phyloP scores from a whole-genome alignment of 2,329 filamentous ascomycete species.

The Ophiocordyceps australis region DNA sequence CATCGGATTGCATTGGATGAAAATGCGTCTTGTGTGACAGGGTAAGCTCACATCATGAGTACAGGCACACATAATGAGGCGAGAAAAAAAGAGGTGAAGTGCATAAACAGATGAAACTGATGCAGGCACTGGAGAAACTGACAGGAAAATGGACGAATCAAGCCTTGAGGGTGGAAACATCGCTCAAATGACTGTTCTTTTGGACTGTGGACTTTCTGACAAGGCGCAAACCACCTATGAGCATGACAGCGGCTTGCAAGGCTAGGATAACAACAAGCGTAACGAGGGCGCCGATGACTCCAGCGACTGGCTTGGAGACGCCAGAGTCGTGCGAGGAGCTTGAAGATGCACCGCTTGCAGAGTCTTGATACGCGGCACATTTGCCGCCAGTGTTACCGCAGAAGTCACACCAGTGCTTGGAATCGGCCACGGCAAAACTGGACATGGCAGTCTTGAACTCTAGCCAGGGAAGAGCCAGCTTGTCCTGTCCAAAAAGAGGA shows the following conservation, averaged over 20 bases:
- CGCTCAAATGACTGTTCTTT: too few relatives aligned
- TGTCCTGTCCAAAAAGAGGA: conserved; percentile 40
- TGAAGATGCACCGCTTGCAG: conserved; percentile 7
- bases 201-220: conserved; percentile 30
- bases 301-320: conserved; percentile 55
- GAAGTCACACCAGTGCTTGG: conserved; percentile 50
- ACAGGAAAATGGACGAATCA: too few relatives aligned
- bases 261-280: conserved; percentile 31
- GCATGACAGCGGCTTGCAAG: conserved; percentile 22
- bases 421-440: conserved; percentile 48
- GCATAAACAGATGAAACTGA: too few relatives aligned
- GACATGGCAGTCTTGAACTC: conserved; percentile 47
- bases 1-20: too few relatives aligned
- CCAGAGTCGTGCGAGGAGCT: conserved; percentile 15
- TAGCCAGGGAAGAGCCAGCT: conserved; percentile 43
- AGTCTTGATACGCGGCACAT: conserved; percentile 28
- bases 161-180: too few relatives aligned
- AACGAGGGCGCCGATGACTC: conserved; percentile 62
- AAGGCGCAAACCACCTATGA: conserved; percentile 23
- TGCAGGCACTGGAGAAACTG: too few relatives aligned
- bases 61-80: too few relatives aligned
- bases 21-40: too few relatives aligned
- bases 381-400: conserved; percentile 57
- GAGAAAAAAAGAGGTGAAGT: too few relatives aligned
- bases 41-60: too few relatives aligned